Evolutionary conservation across 352 stramenopile genomes (phyloP).

Genomic region (Globisporangium ultimum): DNA sequence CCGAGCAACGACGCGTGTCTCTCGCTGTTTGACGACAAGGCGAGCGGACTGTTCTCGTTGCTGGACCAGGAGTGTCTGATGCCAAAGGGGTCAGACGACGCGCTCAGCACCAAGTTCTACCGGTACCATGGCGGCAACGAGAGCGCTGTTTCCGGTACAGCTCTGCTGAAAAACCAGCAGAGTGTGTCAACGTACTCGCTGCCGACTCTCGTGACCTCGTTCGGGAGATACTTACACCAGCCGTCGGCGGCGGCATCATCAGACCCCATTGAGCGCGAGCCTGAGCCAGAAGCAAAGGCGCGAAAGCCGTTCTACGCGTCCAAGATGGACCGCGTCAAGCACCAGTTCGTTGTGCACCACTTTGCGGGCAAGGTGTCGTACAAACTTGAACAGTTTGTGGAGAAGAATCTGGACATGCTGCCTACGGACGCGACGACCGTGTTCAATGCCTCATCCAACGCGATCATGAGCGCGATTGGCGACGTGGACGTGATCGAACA

Average conservation of each 20-base stretch:
- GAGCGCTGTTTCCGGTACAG: conserved; percentile 7
- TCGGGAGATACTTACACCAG: conserved; percentile 66
- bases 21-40: conserved; percentile 73
- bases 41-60: conserved; percentile 79
- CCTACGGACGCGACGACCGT: conserved; percentile 56
- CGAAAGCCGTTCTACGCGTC: conserved; percentile 64
- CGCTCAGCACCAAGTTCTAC: conserved; percentile 74
- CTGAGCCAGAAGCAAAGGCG: conserved; percentile 23
- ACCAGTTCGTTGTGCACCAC: conserved; percentile 80
- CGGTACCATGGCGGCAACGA: conserved; percentile 29
- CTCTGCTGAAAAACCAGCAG: conserved; percentile 27
- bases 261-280: conserved; percentile 37
- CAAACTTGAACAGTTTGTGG: conserved; percentile 71
- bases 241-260: background rate
- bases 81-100: conserved; percentile 63
- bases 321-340: conserved; percentile 39
- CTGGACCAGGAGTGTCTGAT: conserved; percentile 83
- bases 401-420: conserved; percentile 92
- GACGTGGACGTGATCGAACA: conserved; percentile 47
- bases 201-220: conserved; percentile 59
- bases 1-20: conserved; percentile 77
- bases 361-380: conserved; percentile 86
- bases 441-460: background rate
- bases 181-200: conserved; percentile 45
- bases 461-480: conserved; percentile 9